Evolutionary conservation across 192 early-diverging fungal species (phyloP).

Genomic region (Podila clonocystis): DNA sequence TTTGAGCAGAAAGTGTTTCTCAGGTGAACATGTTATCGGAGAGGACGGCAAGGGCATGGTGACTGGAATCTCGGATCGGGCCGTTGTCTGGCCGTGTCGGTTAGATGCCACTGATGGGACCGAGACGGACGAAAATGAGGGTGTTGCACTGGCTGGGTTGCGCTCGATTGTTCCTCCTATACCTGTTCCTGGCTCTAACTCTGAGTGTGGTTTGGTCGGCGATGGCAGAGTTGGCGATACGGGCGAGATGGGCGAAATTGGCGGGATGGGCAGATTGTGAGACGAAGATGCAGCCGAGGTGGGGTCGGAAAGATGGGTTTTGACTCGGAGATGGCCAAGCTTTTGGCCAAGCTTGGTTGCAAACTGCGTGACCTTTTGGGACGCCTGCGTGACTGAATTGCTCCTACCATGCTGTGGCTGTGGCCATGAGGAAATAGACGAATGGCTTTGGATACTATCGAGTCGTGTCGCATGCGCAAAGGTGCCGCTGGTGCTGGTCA

Average conservation of each 20-base stretch:
- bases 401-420: neutral
- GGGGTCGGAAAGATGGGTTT: conserved; percentile 14
- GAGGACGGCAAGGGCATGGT: neutral
- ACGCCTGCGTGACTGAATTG: neutral
- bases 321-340: conserved; percentile 26
- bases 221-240: conserved; percentile 16
- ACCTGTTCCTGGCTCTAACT: neutral
- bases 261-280: conserved; percentile 4
- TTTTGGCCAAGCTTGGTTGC: conserved; percentile 26
- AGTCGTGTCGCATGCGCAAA: neutral
- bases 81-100: neutral
- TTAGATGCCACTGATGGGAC: conserved; percentile 18
- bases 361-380: neutral
- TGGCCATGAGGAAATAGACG: neutral
- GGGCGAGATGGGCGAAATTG: conserved; percentile 43
- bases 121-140: conserved; percentile 21
- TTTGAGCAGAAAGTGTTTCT: conserved; percentile 13
- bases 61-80: neutral
- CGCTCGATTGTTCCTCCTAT: neutral
- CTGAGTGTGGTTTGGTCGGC: neutral
- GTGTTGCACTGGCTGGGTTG: conserved; percentile 14
- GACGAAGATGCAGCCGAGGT: neutral
- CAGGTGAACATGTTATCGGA: neutral
- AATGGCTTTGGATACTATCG: neutral
- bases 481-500: neutral